Evolutionary conservation across 768 basidiomycete genomes (phyloP).

Genomic region (Multifurca ochricompacta): DNA sequence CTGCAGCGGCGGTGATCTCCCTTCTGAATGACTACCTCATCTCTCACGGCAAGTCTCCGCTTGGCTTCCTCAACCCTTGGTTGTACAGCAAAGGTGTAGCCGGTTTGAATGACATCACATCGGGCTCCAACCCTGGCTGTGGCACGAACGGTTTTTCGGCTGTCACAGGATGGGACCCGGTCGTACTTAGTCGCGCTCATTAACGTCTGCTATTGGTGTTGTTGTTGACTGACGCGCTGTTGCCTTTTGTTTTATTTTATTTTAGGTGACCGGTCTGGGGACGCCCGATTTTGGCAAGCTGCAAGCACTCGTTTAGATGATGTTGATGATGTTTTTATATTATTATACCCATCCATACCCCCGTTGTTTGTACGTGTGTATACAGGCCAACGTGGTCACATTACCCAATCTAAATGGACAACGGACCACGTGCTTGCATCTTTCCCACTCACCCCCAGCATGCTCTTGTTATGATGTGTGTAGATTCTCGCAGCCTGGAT

Average conservation of each 20-base stretch:
- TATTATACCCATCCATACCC: no score
- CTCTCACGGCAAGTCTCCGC: conserved; percentile 27
- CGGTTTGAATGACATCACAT: conserved; percentile 42
- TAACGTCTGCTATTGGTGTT: no score
- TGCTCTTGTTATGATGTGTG: no score
- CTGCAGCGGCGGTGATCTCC: conserved; percentile 29
- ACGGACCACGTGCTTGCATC: no score
- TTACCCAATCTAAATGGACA: no score
- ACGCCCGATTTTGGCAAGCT: conserved; percentile 29
- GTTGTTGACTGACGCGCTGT: background rate
- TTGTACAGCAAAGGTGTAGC: conserved; percentile 25
- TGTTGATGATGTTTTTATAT: no score
- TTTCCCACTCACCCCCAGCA: no score
- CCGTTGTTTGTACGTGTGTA: no score
- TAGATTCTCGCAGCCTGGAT: no score
- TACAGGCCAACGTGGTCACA: no score
- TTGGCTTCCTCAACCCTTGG: conserved; percentile 35
- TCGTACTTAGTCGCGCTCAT: no score
- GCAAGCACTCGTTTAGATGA: conserved; percentile 23
- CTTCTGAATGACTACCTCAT: conserved; percentile 34
- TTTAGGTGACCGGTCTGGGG: conserved; percentile 28
- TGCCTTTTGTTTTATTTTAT: no score
- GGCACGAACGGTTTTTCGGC: conserved; percentile 38
- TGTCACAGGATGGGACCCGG: conserved; percentile 19
- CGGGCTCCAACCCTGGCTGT: conserved; percentile 60